phyloP scores from a whole-genome alignment of 805 yeast genomes.

The Teunomyces pallodes region DNA sequence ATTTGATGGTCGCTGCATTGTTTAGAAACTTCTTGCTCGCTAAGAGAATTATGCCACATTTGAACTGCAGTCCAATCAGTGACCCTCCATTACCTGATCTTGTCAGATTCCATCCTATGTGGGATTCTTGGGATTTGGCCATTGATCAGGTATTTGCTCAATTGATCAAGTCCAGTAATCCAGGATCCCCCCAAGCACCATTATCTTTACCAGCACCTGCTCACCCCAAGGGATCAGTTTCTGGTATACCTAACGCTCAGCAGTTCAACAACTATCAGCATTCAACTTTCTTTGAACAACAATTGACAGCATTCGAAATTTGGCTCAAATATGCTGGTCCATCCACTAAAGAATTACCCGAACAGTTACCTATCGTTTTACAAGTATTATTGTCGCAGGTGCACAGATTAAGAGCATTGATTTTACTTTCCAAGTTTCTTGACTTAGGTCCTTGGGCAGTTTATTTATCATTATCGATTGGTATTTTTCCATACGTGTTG shows the following conservation, averaged over 20 bases:
- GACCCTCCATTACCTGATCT: conserved; percentile 89
- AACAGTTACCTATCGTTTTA: conserved; percentile 88
- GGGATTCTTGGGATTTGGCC: conserved; percentile 98
- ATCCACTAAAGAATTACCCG: conserved; percentile 82
- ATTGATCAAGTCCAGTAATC: conserved; percentile 44
- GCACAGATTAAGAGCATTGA: conserved; percentile 86
- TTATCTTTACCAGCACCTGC: conserved; percentile 1
- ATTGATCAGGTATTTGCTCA: conserved; percentile 89
- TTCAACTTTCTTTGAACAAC: conserved; percentile 93
- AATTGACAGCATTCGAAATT: conserved; percentile 90
- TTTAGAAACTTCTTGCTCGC: conserved; percentile 92
- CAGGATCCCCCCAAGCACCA: conserved; percentile 2
- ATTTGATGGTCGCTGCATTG: conserved; percentile 92
- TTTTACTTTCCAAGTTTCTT: conserved; percentile 75
- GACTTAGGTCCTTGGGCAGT: conserved; percentile 99
- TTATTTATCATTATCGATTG: conserved; percentile 85
- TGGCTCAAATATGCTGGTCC: conserved; percentile 90
- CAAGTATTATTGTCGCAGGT: conserved; percentile 93
- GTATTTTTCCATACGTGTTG: conserved; percentile 92
- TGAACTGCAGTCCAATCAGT: conserved; percentile 90
- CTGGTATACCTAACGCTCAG: conserved; percentile 10
- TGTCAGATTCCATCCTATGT: conserved; percentile 80
- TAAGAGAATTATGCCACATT: conserved; percentile 87
- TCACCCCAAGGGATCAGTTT: background rate
- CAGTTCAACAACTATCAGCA: conserved; percentile 64